phyloP scores from a whole-genome alignment of 179 eudicot species.

The Sideroxylon spinosum region DNA sequence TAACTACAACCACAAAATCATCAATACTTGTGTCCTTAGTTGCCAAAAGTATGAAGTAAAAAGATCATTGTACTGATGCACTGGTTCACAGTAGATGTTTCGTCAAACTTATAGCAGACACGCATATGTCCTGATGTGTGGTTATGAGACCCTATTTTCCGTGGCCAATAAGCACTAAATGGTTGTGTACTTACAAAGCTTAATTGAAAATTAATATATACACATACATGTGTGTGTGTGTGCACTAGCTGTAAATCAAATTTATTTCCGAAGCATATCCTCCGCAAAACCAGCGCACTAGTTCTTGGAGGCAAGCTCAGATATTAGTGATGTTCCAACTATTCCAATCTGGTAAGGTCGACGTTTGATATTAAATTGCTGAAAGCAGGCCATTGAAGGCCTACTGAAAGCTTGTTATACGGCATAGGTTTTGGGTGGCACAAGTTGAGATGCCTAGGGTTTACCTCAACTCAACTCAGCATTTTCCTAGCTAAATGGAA shows the following conservation, averaged over 20 bases:
- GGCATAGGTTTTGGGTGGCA: background rate
- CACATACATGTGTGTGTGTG: too few species aligned
- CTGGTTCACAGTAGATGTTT: background rate
- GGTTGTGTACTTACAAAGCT: background rate
- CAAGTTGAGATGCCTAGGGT: background rate
- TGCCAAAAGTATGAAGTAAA: background rate
- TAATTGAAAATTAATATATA: background rate
- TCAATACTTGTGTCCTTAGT: background rate
- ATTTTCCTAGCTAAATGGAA: too few species aligned
- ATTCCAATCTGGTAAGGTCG: background rate
- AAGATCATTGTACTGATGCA: background rate
- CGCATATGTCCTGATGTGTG: too few species aligned
- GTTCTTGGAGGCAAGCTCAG: background rate
- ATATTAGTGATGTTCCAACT: background rate
- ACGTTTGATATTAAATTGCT: background rate
- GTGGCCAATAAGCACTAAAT: background rate
- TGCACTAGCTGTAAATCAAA: background rate
- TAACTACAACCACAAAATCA: background rate
- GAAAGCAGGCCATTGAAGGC: background rate
- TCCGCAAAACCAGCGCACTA: background rate
- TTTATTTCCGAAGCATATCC: too few species aligned
- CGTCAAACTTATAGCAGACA: too few species aligned
- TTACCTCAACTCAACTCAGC: background rate
- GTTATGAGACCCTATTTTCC: background rate
- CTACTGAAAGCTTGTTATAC: background rate